A percentile compares a stretch with the other conserved stretches of the same genome.
Evolutionary conservation across 179 eudicot species (phyloP).

Genomic region (Beta macrorhiza): DNA sequence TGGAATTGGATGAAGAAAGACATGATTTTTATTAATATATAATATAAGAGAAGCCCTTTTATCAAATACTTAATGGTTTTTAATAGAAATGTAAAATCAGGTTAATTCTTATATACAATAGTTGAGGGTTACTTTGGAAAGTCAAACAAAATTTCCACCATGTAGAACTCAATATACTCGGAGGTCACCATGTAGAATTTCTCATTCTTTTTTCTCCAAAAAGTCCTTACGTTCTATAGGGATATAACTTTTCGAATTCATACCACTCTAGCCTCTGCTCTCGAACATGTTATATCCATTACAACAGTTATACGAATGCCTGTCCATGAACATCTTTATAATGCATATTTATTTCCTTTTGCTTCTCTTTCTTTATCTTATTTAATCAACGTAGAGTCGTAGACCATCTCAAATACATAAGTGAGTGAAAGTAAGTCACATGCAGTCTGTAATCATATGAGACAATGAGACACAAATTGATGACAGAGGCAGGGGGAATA

Average conservation of each 20-base stretch:
- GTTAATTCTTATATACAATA: too few relatives aligned
- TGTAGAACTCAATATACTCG: too few relatives aligned
- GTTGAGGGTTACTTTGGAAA: too few relatives aligned
- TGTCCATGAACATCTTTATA: background rate
- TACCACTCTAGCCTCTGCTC: background rate
- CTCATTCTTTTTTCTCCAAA: background rate
- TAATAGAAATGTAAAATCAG: too few relatives aligned
- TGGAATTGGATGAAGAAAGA: too few relatives aligned
- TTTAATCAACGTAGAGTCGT: background rate
- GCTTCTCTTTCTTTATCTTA: background rate
- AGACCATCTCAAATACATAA: background rate
- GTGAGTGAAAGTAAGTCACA: background rate
- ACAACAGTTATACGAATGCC: background rate
- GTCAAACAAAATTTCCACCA: background rate
- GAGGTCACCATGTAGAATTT: background rate
- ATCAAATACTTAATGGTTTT: too few relatives aligned
- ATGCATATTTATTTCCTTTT: background rate
- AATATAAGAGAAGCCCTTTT: too few relatives aligned
- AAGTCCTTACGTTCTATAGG: background rate
- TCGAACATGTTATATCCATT: background rate
- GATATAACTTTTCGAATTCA: background rate
- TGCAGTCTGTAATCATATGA: background rate
- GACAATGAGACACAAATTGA: background rate
- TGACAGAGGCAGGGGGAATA: slow-evolving; percentile 21
- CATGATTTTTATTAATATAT: too few relatives aligned